phyloP scores from a whole-genome alignment of 345 rosid genomes.

The Hypericum androsaemum region DNA sequence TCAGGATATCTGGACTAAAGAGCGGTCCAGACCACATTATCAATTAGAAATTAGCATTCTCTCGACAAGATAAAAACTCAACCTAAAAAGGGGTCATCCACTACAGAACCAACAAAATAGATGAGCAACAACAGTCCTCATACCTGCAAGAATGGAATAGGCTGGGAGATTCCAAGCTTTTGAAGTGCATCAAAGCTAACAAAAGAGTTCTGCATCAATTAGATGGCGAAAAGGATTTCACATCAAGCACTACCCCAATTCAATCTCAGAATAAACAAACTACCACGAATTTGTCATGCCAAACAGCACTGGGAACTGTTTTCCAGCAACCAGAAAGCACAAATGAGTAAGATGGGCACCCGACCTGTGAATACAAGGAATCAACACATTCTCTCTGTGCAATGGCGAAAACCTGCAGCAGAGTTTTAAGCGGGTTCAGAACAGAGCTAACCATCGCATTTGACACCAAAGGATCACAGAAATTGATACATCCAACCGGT shows the following conservation, averaged over 20 bases:
- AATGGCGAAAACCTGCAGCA: conserved; percentile 68
- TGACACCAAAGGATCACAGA: neutral
- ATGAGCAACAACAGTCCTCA: conserved; percentile 7
- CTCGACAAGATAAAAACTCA: conserved; percentile 1
- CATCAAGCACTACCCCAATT: too few species aligned
- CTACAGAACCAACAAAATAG: conserved; percentile 10
- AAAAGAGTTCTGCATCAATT: conserved; percentile 64
- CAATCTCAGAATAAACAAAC: too few species aligned
- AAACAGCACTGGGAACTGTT: too few species aligned
- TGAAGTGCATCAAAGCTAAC: conserved; percentile 62
- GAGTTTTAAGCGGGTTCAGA: conserved; percentile 4
- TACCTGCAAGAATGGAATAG: conserved; percentile 90
- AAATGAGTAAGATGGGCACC: conserved; percentile 15
- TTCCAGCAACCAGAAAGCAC: conserved; percentile 4
- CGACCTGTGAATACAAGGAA: conserved; percentile 90
- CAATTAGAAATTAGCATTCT: conserved; percentile 24
- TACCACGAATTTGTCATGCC: too few species aligned
- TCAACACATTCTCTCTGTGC: conserved; percentile 91
- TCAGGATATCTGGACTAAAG: conserved; percentile 95
- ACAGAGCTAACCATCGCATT: neutral
- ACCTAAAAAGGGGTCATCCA: conserved; percentile 5
- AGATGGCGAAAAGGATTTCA: neutral
- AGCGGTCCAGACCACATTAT: conserved; percentile 26
- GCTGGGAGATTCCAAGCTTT: conserved; percentile 87
- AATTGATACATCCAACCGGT: too few species aligned